phyloP scores from a whole-genome alignment of 108 stramenopile genomes.

The Fragilaria crotonensis region DNA sequence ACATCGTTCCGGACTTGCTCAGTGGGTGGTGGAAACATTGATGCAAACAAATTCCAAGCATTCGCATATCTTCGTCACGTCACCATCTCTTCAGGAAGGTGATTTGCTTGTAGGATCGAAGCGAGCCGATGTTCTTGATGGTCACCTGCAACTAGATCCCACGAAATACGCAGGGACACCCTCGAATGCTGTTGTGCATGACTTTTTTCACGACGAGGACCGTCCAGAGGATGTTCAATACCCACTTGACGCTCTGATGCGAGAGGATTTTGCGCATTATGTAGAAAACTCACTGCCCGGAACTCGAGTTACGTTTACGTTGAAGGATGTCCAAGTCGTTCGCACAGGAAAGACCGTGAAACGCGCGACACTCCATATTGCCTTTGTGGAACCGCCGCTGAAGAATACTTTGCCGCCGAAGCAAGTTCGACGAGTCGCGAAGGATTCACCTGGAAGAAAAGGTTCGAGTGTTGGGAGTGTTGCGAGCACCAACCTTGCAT shows the following conservation, averaged over 20 bases:
- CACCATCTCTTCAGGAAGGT: not conserved
- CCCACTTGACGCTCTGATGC: not conserved
- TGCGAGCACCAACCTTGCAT: too few species aligned
- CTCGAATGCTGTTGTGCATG: not conserved
- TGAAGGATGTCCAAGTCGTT: not conserved
- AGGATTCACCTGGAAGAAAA: too few species aligned
- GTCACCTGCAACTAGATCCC: not conserved
- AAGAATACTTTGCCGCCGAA: too few species aligned
- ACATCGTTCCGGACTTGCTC: conserved; percentile 14
- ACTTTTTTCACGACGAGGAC: conserved; percentile 5
- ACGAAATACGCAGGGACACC: not conserved
- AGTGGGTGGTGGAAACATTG: conserved; percentile 14
- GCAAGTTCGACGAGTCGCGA: too few species aligned
- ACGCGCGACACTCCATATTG: too few species aligned
- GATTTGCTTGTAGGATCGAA: not conserved
- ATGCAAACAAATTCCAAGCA: not conserved
- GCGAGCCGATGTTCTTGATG: conserved; percentile 3
- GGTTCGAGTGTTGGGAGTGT: too few species aligned
- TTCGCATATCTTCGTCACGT: not conserved
- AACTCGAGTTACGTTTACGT: not conserved
- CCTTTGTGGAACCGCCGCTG: too few species aligned
- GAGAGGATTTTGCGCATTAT: not conserved
- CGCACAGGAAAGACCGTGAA: not conserved
- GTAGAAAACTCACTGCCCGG: conserved; percentile 1
- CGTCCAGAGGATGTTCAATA: too few species aligned